These are phyloP conservation scores for Inga leiocalycina DNA, from an alignment of 306 rosid species.

Conservation along the genomic window DNA sequence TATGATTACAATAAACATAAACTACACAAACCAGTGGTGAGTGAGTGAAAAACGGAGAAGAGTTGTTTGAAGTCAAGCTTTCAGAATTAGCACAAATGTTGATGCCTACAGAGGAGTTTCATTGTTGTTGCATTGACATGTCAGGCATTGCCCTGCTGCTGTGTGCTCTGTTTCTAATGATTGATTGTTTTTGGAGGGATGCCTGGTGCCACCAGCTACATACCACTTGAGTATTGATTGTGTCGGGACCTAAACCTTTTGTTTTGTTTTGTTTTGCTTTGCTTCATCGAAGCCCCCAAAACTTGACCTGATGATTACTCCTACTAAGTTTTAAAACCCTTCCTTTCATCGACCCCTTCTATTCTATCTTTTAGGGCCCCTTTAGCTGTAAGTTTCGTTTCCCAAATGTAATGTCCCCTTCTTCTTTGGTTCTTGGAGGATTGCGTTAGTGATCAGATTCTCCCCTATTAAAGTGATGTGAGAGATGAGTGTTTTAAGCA, in stretches of 20 bases:
- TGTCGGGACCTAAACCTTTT: slow-evolving; percentile 36
- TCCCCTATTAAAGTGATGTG: not conserved
- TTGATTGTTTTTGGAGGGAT: slow-evolving; percentile 17
- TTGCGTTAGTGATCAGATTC: not conserved
- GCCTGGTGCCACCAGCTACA: slow-evolving; percentile 30
- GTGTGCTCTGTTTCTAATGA: slow-evolving; percentile 21
- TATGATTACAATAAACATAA: not conserved
- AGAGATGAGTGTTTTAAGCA: not conserved
- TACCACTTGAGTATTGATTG: slow-evolving; percentile 39
- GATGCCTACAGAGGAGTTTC: not conserved
- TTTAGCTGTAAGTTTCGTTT: not conserved
- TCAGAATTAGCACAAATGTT: slow-evolving; percentile 2
- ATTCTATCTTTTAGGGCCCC: not conserved
- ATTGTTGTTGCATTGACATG: slow-evolving; percentile 24
- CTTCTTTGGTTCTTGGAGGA: not conserved
- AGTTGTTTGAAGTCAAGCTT: slow-evolving; percentile 16
- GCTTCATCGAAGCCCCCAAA: not conserved
- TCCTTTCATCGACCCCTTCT: not conserved
- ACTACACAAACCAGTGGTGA: not conserved
- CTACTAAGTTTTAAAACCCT: not conserved
- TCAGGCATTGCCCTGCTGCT: not conserved
- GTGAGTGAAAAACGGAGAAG: not conserved
- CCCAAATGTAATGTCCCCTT: not conserved
- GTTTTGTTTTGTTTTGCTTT: not conserved
- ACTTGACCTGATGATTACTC: not conserved